phyloP scores from a whole-genome alignment of 192 early-diverging fungal species.

The Hyaloraphidium curvatum region DNA sequence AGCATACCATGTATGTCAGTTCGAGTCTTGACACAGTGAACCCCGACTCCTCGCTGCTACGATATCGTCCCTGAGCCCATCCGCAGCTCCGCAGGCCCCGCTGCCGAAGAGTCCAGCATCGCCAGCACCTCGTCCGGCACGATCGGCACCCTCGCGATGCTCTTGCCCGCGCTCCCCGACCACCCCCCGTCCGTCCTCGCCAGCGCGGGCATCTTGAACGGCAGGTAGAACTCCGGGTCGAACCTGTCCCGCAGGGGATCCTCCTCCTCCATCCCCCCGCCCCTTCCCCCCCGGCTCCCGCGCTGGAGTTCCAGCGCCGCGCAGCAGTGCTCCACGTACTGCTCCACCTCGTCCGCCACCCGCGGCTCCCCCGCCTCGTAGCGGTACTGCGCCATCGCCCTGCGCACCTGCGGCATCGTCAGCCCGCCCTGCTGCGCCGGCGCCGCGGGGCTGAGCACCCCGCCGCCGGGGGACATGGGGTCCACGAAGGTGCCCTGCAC shows the following conservation, averaged over 20 bases:
- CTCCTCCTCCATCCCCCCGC: not conserved
- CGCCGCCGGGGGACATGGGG: slow-evolving; percentile 10
- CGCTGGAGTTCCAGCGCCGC: not conserved
- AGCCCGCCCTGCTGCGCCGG: slow-evolving; percentile 29
- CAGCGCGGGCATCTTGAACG: not conserved
- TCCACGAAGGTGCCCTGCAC: slow-evolving; percentile 18
- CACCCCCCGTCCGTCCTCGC: not conserved
- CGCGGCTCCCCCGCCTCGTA: slow-evolving; percentile 73
- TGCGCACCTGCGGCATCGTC: slow-evolving; percentile 39
- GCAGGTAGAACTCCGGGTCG: too few relatives aligned
- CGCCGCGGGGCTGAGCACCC: not conserved
- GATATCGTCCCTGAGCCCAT: too few relatives aligned
- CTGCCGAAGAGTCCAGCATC: too few relatives aligned
- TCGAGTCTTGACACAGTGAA: too few relatives aligned
- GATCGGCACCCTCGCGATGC: not conserved
- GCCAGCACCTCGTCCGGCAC: not conserved
- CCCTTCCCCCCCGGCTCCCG: not conserved
- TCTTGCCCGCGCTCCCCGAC: not conserved
- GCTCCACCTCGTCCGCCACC: slow-evolving; percentile 48
- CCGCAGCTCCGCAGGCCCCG: too few relatives aligned
- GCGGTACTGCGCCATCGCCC: slow-evolving; percentile 52
- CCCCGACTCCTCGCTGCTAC: too few relatives aligned
- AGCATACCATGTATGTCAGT: too few relatives aligned
- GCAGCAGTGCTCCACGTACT: slow-evolving; percentile 39
- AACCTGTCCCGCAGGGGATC: not conserved